phyloP scores from a whole-genome alignment of 331 rosid genomes.

The Acacia pycnantha region DNA sequence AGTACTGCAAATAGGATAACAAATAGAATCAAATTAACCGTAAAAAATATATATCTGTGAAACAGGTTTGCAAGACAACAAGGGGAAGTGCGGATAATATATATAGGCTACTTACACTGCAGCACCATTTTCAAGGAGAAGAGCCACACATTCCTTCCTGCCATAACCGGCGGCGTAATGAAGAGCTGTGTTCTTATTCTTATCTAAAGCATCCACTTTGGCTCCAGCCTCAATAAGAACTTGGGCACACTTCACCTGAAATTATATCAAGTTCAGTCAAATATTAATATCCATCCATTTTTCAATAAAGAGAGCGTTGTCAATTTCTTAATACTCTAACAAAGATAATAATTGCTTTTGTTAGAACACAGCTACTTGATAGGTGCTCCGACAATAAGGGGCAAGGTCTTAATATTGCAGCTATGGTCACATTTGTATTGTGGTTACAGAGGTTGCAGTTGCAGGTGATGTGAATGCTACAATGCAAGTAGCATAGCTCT shows the following conservation, averaged over 20 bases:
- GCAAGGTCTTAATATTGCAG: no score
- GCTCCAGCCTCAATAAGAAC: slow-evolving; percentile 95
- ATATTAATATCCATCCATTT: neutral
- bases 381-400: neutral
- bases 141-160: slow-evolving; percentile 93
- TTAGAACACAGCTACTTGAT: neutral
- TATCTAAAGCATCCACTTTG: slow-evolving; percentile 91
- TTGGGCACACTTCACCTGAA: slow-evolving; percentile 92
- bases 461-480: neutral
- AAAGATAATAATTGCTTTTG: neutral
- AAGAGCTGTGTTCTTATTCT: slow-evolving; percentile 95
- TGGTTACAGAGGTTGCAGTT: neutral
- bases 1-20: slow-evolving; percentile 61
- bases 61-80: neutral
- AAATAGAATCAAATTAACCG: neutral
- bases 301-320: neutral
- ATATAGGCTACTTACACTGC: slow-evolving; percentile 73
- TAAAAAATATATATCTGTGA: neutral
- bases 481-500: neutral
- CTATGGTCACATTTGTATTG: no score
- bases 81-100: neutral
- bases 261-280: neutral
- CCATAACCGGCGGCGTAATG: slow-evolving; percentile 99
- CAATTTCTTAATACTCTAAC: neutral
- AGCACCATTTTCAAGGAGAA: slow-evolving; percentile 87